Percentiles rank a stretch among this genome's conserved stretches.
phyloP scores from a whole-genome alignment of 2,329 filamentous ascomycete genomes.

The Chaetomium sp. region DNA sequence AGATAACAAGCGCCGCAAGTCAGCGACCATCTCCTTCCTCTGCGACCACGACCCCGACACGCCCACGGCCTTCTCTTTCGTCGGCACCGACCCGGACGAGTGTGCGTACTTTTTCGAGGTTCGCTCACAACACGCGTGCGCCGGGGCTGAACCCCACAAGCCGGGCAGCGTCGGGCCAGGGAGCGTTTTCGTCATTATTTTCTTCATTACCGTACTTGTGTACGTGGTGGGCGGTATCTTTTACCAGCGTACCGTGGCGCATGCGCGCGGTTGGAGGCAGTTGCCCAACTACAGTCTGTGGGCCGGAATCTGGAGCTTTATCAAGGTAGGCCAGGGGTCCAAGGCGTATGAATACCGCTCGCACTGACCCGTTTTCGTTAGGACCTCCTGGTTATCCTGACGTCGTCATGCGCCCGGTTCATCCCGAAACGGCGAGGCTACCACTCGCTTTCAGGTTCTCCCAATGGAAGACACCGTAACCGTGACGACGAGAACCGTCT shows the following conservation, averaged over 20 bases:
- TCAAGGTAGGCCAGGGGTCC: slow-evolving; percentile 56
- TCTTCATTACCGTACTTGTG: slow-evolving; percentile 73
- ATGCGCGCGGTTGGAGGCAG: slow-evolving; percentile 93
- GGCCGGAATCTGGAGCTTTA: slow-evolving; percentile 82
- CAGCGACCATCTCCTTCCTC: slow-evolving; percentile 86
- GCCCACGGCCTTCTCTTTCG: slow-evolving; percentile 75
- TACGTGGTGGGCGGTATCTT: slow-evolving; percentile 92
- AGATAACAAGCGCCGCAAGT: slow-evolving; percentile 60
- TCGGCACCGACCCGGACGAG: slow-evolving; percentile 79
- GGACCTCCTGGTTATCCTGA: slow-evolving; percentile 68
- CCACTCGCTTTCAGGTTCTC: slow-evolving; percentile 60
- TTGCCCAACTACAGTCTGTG: slow-evolving; percentile 92
- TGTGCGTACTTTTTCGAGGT: slow-evolving; percentile 97
- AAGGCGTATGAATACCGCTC: neutral
- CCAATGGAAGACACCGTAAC: slow-evolving; percentile 52
- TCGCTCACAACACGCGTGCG: slow-evolving; percentile 80
- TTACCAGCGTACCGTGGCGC: slow-evolving; percentile 91
- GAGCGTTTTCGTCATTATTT: slow-evolving; percentile 86
- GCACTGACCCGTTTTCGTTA: slow-evolving; percentile 35
- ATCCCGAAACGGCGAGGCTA: slow-evolving; percentile 69
- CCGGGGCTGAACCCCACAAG: slow-evolving; percentile 67
- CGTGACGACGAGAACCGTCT: slow-evolving; percentile 86
- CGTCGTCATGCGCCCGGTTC: slow-evolving; percentile 69
- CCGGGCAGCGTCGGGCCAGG: slow-evolving; percentile 70
- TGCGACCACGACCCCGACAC: slow-evolving; percentile 81